These are phyloP conservation scores for Ceratobasidium papillatum DNA, from an alignment of 1,284 basidiomycete species.

Conservation along the genomic window DNA sequence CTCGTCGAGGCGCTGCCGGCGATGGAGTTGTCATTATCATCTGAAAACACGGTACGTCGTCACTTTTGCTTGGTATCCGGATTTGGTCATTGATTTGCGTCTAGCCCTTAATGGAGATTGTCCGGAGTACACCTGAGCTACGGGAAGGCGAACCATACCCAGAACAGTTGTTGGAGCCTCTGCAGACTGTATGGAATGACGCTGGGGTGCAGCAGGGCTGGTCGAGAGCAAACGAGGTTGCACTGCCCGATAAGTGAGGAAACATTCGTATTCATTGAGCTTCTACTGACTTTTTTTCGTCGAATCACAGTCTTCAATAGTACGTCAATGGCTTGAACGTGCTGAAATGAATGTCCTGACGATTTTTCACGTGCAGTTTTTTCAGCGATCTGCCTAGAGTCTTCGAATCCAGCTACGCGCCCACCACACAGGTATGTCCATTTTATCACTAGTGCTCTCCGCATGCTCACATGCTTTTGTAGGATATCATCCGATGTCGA, in stretches of 20 bases:
- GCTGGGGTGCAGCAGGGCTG: constrained; percentile 76
- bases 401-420: constrained; percentile 75
- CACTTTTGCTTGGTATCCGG: not conserved
- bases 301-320: constrained; percentile 41
- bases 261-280: not conserved
- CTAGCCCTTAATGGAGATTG: constrained; percentile 57
- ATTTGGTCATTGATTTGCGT: not conserved
- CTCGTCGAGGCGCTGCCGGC: constrained; percentile 90
- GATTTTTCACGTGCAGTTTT: constrained; percentile 57
- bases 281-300: constrained; percentile 15
- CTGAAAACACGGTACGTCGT: constrained; percentile 59
- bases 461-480: not conserved
- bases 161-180: constrained; percentile 65
- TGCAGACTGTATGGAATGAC: constrained; percentile 83
- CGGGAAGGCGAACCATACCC: constrained; percentile 85
- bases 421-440: constrained; percentile 66
- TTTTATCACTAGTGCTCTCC: not conserved
- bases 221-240: constrained; percentile 82
- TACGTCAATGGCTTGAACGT: not conserved
- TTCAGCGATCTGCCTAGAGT: constrained; percentile 80
- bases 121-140: constrained; percentile 76
- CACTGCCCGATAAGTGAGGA: constrained; percentile 86
- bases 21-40: constrained; percentile 76
- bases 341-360: not conserved
- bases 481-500: constrained; percentile 84